Evolutionary conservation across 2,329 filamentous ascomycete species (phyloP).

Genomic region (Monosporascus sp.): DNA sequence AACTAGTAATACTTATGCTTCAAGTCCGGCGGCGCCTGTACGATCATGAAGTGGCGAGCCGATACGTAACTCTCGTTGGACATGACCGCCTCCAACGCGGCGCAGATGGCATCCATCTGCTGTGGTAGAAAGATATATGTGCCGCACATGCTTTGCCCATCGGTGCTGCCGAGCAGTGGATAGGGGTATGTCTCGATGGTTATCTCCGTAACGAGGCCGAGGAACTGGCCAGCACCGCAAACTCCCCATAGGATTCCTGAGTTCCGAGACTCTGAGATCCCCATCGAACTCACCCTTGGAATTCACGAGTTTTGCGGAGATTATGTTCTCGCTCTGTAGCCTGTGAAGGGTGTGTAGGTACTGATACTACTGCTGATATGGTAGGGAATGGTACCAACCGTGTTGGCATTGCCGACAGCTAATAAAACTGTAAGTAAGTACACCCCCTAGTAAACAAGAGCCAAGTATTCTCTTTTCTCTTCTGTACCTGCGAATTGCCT

Average conservation of each 20-base stretch:
- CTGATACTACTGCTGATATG: constrained; percentile 12
- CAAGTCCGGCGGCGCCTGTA: constrained; percentile 14
- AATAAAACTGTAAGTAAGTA: background rate
- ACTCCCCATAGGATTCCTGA: constrained; percentile 28
- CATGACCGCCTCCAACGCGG: constrained; percentile 15
- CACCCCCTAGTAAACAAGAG: no score
- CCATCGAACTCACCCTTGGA: constrained; percentile 23
- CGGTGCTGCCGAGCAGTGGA: constrained; percentile 13
- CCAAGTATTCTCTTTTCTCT: background rate
- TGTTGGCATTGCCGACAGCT: constrained; percentile 25
- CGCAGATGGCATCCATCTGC: constrained; percentile 19
- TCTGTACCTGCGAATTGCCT: constrained; percentile 11
- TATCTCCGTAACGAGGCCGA: constrained; percentile 28
- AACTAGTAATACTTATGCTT: constrained; percentile 14
- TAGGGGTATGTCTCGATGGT: constrained; percentile 18
- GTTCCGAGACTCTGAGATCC: constrained; percentile 15
- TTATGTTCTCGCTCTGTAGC: constrained; percentile 21
- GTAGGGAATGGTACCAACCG: constrained; percentile 23
- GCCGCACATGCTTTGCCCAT: constrained; percentile 21
- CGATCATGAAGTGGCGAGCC: constrained; percentile 17
- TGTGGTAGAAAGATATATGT: constrained; percentile 23
- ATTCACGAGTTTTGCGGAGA: constrained; percentile 21
- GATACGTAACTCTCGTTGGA: constrained; percentile 14
- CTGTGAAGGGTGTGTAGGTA: constrained; percentile 9
- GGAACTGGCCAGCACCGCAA: constrained; percentile 28